Base-by-base conservation (phyloP, 2,329 filamentous ascomycete species). In the Colletotrichum simmondsii region DNA sequence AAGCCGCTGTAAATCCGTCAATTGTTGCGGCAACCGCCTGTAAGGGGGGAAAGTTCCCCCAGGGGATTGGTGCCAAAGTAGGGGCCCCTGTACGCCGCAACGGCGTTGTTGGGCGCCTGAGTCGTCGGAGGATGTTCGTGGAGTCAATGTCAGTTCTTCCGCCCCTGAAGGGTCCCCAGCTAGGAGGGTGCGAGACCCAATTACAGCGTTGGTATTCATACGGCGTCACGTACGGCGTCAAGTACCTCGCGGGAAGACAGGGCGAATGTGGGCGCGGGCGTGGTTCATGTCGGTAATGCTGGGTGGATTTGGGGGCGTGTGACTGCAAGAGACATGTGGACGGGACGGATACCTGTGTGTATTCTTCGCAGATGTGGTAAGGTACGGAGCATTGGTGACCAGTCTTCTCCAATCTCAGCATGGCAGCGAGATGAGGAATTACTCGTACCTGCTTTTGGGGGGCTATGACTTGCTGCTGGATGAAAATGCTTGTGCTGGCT, bases 251-350 rank as follows among this genome's bases (percentile, higher is more conserved):
- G 64, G 58, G 16, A 71, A 58, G 64, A 53, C 10, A 71, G 57
- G 64, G 64, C 65, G 49, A 28, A 46, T 46, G 53, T 22, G 52
- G 63, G 49, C 19, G 53, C 37, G 42, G 52, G 52, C 22, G 66
- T 62, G 66, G 70, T 70, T 72, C 70, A 72, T 71, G 69, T 71
- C 69, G 69, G 57, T 42, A 71, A 68, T 69, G 60, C 59, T 54
- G 61, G 30, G 61, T 64, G 49, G 61, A 54, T 64, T 53, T 54
- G 46, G 49, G 61, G 61, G 61, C 10, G 49, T 64, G 61, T 42
- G 49, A 26, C 26, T 42, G 61, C 10, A 63, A 63, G 26, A 30
- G 60, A 63, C 28, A 26, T 28, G 24, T 16, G 24, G 11, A 28
- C 14, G 37, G 37, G 37, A 42, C 16, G 16, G 14, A 16, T 42